Evolutionary conservation across 768 basidiomycete genomes (phyloP), one percentile per base, ranked within the genome.

Genomic region (Dioszegia hungarica): DNA sequence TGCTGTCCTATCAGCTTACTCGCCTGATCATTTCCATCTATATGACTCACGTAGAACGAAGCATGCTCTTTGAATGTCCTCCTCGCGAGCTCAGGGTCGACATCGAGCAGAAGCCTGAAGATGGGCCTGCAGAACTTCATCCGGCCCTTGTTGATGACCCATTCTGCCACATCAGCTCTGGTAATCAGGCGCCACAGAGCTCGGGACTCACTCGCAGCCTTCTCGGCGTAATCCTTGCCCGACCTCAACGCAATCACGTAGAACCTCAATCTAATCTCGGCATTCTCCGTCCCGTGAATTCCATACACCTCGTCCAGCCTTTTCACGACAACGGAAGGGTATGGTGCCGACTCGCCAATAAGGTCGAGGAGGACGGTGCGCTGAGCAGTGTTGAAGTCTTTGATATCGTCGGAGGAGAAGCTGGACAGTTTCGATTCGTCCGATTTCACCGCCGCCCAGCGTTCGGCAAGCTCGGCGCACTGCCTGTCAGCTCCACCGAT

Each of bases 301-400:
- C 61, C 51, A 81, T 78, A 90, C 19, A 68, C 73, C 41, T 58
- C 53, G 55, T 82, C 87, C 51, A 93, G 84, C 63, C 83, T 81
- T 5, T 74, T 67, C 37, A 89, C 64, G 64, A 88, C 83, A 0
- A 79, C 52, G 1, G 79, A 71, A 0, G 90, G 88, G 17, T 91
- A 80, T 0, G 86, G 73, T 0, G 76, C 46, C 66, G 82, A 83
- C n/a, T 82, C 77, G 60, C 86, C 82, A 5, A 94, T 80, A 40
- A 83, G 83, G 73, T 92, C 87, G 41, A 94, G 82, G 80, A 94
- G 92, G 51, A 85, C 89, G 57, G 88, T 79, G 63, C 83, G 89
- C 73, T 93, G 90, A 63, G 86, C 86, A 0, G 87, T 81, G 60
- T 84, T 83, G 74, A 90, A 87, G 1, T 69, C 72, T 14, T 80